A percentile compares a stretch with the other conserved stretches of the same genome.
Conservation (phyloP, 495 filamentous ascomycete species). For the Aspergillus egyptiacus region DNA sequence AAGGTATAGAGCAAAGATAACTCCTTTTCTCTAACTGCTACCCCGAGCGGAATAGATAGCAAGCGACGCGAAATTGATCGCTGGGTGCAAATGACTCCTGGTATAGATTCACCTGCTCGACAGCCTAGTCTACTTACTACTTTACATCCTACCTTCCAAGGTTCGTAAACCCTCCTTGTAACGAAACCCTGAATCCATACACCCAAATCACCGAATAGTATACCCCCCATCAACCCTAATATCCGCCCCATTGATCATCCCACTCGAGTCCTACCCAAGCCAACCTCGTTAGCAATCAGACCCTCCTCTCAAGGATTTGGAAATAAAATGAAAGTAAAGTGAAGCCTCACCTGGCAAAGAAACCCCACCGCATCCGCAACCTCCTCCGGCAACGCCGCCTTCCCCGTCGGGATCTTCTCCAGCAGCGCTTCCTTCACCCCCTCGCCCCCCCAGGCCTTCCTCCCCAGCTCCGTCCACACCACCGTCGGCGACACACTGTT, state of each 20-base stretch:
- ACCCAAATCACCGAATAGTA: conserved; percentile 26
- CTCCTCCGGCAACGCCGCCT: conserved; percentile 39
- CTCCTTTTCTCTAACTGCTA: no score
- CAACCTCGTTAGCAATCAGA: neutral
- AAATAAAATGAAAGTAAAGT: neutral
- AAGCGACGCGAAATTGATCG: no score
- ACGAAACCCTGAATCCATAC: no score
- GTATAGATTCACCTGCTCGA: no score
- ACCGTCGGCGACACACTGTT: conserved; percentile 39
- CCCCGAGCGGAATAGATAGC: no score
- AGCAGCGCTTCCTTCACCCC: conserved; percentile 34
- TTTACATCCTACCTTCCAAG: no score
- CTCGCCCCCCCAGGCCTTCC: no score
- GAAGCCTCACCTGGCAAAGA: conserved; percentile 31
- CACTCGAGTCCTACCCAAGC: conserved; percentile 35
- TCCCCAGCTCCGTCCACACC: conserved; percentile 36
- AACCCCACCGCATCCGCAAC: conserved; percentile 37
- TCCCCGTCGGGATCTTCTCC: conserved; percentile 33
- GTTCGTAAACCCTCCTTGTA: no score
- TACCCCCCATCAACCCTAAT: conserved; percentile 39
- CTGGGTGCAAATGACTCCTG: no score
- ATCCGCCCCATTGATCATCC: conserved; percentile 42
- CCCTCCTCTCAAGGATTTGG: no score
- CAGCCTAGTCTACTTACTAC: no score
- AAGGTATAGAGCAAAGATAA: no score